These are phyloP conservation scores for Phytophthora pluvialis DNA, from an alignment of 352 stramenopile species.

Conservation along the genomic window DNA sequence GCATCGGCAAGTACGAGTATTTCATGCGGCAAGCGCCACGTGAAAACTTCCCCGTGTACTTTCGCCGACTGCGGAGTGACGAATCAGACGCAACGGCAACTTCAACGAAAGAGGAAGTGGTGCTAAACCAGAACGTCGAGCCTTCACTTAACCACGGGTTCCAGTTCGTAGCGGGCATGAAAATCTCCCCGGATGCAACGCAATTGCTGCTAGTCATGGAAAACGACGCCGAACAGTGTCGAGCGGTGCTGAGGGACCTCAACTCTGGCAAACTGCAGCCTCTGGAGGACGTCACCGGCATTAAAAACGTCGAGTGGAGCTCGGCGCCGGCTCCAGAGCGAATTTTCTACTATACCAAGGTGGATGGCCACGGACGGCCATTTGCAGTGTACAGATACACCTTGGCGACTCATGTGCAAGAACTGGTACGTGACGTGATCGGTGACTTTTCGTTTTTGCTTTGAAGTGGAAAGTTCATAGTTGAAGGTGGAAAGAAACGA, in stretches of 20 bases:
- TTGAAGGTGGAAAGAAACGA: background rate
- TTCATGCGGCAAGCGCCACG: conserved; percentile 64
- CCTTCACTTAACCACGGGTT: conserved; percentile 61
- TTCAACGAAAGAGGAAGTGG: conserved; percentile 50
- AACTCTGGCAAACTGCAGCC: conserved; percentile 34
- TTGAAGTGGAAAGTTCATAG: conserved; percentile 29
- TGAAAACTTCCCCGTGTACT: conserved; percentile 86
- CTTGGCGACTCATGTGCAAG: conserved; percentile 44
- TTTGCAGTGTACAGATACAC: conserved; percentile 74
- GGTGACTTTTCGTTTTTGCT: background rate
- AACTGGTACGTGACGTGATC: conserved; percentile 53
- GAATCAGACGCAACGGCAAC: conserved; percentile 13
- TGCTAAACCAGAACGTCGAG: conserved; percentile 82
- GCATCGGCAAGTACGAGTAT: conserved; percentile 79
- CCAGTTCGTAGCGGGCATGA: conserved; percentile 77
- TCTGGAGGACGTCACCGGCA: conserved; percentile 41
- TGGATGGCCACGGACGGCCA: conserved; percentile 69
- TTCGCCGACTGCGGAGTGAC: conserved; percentile 46
- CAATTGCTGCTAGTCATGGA: conserved; percentile 74
- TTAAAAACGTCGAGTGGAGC: conserved; percentile 84
- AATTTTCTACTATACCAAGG: conserved; percentile 78
- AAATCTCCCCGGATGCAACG: conserved; percentile 72
- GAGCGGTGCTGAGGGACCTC: conserved; percentile 54
- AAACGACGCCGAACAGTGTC: conserved; percentile 72
- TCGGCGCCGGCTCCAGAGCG: conserved; percentile 14